Percentiles rank a stretch among this genome's conserved stretches.
Conservation (phyloP, 2,329 filamentous ascomycete genomes). For the Lecanicillium sp. region DNA sequence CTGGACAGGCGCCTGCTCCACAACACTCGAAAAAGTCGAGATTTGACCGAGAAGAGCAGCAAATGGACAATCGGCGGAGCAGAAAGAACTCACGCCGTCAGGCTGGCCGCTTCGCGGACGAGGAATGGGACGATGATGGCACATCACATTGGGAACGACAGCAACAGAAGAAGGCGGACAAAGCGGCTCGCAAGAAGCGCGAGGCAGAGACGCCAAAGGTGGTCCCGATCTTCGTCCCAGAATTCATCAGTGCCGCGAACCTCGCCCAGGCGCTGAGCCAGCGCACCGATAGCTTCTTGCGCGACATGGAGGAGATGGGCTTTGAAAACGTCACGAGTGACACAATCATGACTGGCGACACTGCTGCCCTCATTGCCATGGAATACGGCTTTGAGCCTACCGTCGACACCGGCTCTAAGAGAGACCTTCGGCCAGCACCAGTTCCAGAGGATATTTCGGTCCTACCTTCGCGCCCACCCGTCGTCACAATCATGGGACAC, state of each 20-base stretch:
- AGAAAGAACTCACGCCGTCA: background rate
- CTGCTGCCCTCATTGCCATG: slow-evolving; percentile 79
- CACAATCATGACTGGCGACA: slow-evolving; percentile 84
- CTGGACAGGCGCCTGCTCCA: background rate
- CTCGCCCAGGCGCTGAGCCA: slow-evolving; percentile 70
- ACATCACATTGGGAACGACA: slow-evolving; percentile 28
- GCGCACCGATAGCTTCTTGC: slow-evolving; percentile 61
- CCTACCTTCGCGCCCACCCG: slow-evolving; percentile 72
- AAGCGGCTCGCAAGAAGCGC: slow-evolving; percentile 29
- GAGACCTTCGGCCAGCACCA: slow-evolving; percentile 67
- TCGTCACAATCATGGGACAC: slow-evolving; percentile 98
- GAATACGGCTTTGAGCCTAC: slow-evolving; percentile 90
- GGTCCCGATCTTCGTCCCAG: slow-evolving; percentile 66
- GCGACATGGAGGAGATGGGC: slow-evolving; percentile 73
- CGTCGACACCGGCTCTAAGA: slow-evolving; percentile 55
- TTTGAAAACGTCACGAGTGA: slow-evolving; percentile 80
- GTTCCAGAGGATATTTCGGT: slow-evolving; percentile 57
- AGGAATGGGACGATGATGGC: slow-evolving; percentile 31
- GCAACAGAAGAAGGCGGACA: slow-evolving; percentile 34
- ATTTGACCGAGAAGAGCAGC: background rate
- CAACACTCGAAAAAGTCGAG: background rate
- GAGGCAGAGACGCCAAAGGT: slow-evolving; percentile 35
- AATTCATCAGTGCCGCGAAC: slow-evolving; percentile 84
- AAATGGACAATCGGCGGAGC: background rate
- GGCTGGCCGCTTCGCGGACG: slow-evolving; percentile 17